Evolutionary conservation across 352 stramenopile species (phyloP), one percentile per base, ranked within the genome.

Genomic region (Blastocystis sp.): DNA sequence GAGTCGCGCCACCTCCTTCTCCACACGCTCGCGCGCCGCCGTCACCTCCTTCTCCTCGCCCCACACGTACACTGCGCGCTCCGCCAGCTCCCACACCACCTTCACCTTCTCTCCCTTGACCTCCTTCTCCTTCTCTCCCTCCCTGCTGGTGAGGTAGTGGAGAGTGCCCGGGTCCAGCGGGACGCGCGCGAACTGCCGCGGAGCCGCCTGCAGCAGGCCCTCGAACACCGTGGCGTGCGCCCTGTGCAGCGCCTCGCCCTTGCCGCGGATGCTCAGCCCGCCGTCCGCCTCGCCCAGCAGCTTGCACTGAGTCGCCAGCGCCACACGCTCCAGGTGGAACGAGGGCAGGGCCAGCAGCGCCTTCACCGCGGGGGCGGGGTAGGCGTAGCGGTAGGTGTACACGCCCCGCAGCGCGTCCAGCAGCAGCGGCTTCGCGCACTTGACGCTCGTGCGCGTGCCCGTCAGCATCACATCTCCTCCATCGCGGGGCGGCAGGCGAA

Each of bases 261-360:
- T 38, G 23, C 65, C 65, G 34, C 65, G 65, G 43, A 76, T 19
- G 4, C 14, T 28, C 38, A 76, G 23, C 14, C 14, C 9, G 7
- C 65, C 65, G 65, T 23, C 10, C 23, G 65, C 7, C 7, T 76
- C 65, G 43, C 7, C 11, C 10, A 38, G 52, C 7, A 76, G 7
- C 7, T 38, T 43, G 43, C 65, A 76, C 34, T 76, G 65, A 41
- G 41, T 19, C 34, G 65, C 65, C n/a, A 76, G n/a, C 14, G 38
- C 17, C 11, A 76, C 10, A 21, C n/a, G 65, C 43, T 76, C 38
- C 38, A 76, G n/a, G 11, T 43, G 65, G 65, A 76, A 76, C 38
- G 65, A 1, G 9, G 23, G n/a, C 9, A 38, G 21, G 9, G 34
- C 43, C 7, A 76, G 38, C 65, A 76, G 43, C 7, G 65, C 38